Conservation (phyloP, 78 protist genomes). For the Dictyostelium firmibasis region DNA sequence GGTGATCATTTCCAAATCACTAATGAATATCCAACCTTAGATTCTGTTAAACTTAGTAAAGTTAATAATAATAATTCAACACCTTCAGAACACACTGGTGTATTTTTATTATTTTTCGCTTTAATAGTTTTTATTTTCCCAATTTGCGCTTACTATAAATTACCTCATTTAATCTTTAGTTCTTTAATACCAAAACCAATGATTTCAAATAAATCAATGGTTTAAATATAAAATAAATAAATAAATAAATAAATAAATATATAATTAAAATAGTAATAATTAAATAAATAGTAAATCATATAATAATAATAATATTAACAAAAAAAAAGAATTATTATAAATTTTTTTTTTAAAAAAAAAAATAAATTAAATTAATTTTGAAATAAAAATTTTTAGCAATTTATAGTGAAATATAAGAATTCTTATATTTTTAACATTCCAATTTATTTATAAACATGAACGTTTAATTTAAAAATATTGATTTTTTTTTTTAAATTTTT, state of each 20-base stretch:
- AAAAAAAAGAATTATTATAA: too few relatives aligned
- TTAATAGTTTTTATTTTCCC: constrained; percentile 41
- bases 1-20: constrained; percentile 37
- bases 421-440: neutral
- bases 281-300: neutral
- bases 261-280: neutral
- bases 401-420: too few relatives aligned
- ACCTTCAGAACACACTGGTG: neutral
- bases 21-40: neutral
- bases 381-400: too few relatives aligned
- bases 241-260: neutral
- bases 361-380: too few relatives aligned
- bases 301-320: too few relatives aligned
- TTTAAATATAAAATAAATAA: neutral
- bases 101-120: constrained; percentile 12
- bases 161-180: constrained; percentile 8
- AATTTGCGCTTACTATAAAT: constrained; percentile 40
- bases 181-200: neutral
- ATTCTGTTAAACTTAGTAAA: neutral
- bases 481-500: neutral
- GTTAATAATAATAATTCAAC: neutral
- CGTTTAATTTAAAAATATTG: neutral
- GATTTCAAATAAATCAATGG: constrained; percentile 1
- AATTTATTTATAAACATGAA: neutral
- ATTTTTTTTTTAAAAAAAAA: too few relatives aligned